Evolutionary conservation across 116 monocot species (phyloP).

Genomic region (Phalaenopsis hybrid): DNA sequence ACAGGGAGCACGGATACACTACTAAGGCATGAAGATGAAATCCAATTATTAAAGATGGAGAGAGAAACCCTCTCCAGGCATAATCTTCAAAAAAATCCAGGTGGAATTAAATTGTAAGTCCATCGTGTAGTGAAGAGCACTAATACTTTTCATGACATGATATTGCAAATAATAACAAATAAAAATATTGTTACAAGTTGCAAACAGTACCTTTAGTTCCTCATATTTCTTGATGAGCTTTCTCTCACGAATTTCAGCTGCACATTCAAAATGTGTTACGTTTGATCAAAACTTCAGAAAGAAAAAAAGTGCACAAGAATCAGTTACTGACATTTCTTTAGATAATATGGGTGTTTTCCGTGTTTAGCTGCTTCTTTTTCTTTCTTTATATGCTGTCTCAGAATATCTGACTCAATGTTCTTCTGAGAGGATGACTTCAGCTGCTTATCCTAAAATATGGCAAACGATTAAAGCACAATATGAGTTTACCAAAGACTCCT

Average conservation of each 20-base stretch:
- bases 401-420: slow-evolving; percentile 45
- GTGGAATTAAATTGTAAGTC: not conserved
- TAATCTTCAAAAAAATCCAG: too few species aligned
- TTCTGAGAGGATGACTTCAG: slow-evolving; percentile 50
- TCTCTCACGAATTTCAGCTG: slow-evolving; percentile 79
- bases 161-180: not conserved
- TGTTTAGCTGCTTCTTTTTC: slow-evolving; percentile 79
- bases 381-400: slow-evolving; percentile 77
- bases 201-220: slow-evolving; percentile 62
- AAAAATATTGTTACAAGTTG: not conserved
- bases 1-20: too few species aligned
- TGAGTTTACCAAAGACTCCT: not conserved
- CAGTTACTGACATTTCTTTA: slow-evolving; percentile 79
- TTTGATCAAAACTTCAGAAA: not conserved
- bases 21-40: too few species aligned
- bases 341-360: slow-evolving; percentile 87
- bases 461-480: not conserved
- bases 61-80: too few species aligned
- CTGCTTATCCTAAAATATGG: slow-evolving; percentile 70
- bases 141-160: not conserved
- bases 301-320: not conserved
- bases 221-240: slow-evolving; percentile 69
- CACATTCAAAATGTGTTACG: slow-evolving; percentile 9
- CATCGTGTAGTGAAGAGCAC: not conserved
- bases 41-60: too few species aligned